phyloP scores from a whole-genome alignment of 352 stramenopile genomes.

The Globisporangium spiculum region DNA sequence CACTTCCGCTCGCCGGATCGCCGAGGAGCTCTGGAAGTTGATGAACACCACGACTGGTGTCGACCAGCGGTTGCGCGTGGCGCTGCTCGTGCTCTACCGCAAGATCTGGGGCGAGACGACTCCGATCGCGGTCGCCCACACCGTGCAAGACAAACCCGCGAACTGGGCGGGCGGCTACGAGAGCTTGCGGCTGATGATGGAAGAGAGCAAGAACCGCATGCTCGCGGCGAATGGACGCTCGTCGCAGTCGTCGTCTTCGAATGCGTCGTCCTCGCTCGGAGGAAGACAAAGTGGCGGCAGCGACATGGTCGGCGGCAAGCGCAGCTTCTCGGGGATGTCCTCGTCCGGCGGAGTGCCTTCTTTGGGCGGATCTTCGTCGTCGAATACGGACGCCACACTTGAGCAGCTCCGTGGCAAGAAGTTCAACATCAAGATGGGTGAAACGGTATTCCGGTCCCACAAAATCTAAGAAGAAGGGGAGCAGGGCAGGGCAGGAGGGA shows the following conservation, averaged over 20 bases:
- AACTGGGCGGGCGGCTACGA: slow-evolving; percentile 84
- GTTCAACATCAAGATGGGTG: slow-evolving; percentile 84
- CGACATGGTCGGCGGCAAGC: slow-evolving; percentile 33
- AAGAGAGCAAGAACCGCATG: slow-evolving; percentile 73
- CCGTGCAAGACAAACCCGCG: slow-evolving; percentile 71
- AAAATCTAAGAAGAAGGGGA: slow-evolving; percentile 48
- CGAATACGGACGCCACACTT: slow-evolving; percentile 36
- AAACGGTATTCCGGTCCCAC: slow-evolving; percentile 75
- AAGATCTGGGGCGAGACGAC: slow-evolving; percentile 84
- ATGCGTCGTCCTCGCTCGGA: neutral
- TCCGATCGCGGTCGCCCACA: slow-evolving; percentile 74
- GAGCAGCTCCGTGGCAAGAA: slow-evolving; percentile 85
- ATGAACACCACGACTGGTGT: slow-evolving; percentile 63
- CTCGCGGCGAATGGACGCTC: slow-evolving; percentile 24
- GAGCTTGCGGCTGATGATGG: slow-evolving; percentile 78
- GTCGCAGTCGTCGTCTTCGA: neutral
- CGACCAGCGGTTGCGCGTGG: slow-evolving; percentile 74
- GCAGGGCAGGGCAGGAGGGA: neutral
- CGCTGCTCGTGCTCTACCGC: slow-evolving; percentile 72
- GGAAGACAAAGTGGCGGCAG: slow-evolving; percentile 17
- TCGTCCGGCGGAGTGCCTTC: neutral
- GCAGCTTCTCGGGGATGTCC: slow-evolving; percentile 23
- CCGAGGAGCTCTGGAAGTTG: slow-evolving; percentile 67
- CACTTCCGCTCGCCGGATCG: slow-evolving; percentile 57
- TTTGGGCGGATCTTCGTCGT: slow-evolving; percentile 20